Conservation (phyloP, 352 stramenopile genomes). For the Phytophthora podocarpi region DNA sequence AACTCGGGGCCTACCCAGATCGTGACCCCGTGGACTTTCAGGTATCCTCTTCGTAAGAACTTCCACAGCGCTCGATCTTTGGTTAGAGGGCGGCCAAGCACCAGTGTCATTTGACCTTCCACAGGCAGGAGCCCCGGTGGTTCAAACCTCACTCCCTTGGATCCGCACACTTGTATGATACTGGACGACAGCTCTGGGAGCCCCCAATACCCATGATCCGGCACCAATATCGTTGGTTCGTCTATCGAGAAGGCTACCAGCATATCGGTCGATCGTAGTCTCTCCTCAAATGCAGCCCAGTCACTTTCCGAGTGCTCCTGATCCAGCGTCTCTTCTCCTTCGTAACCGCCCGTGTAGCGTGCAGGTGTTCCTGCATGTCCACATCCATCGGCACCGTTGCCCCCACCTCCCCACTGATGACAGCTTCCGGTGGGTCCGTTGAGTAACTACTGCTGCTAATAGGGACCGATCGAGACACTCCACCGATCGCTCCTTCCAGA, state of each 20-base stretch:
- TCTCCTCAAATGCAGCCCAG: not conserved
- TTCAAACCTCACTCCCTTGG: not conserved
- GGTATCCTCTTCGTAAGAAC: not conserved
- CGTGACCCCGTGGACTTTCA: slow-evolving; percentile 5
- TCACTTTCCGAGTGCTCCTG: not conserved
- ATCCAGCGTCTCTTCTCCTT: not conserved
- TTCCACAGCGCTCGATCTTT: slow-evolving; percentile 1
- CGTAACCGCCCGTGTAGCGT: too few relatives aligned
- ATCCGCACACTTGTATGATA: not conserved
- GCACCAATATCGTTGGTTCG: not conserved
- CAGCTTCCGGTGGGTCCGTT: too few relatives aligned
- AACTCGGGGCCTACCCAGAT: slow-evolving; percentile 1
- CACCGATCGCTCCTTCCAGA: too few relatives aligned
- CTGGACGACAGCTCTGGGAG: not conserved
- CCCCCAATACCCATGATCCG: not conserved
- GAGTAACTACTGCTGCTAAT: too few relatives aligned
- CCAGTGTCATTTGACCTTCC: not conserved
- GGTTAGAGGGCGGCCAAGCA: not conserved
- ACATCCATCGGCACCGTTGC: too few relatives aligned
- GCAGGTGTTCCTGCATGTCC: too few relatives aligned
- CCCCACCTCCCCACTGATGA: too few relatives aligned
- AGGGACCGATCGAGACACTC: too few relatives aligned
- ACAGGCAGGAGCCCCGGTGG: not conserved
- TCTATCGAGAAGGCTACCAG: slow-evolving; percentile 1
- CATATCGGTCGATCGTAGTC: not conserved